Conservation (phyloP, 192 early-diverging fungal genomes). For the Coemansia sp. region DNA sequence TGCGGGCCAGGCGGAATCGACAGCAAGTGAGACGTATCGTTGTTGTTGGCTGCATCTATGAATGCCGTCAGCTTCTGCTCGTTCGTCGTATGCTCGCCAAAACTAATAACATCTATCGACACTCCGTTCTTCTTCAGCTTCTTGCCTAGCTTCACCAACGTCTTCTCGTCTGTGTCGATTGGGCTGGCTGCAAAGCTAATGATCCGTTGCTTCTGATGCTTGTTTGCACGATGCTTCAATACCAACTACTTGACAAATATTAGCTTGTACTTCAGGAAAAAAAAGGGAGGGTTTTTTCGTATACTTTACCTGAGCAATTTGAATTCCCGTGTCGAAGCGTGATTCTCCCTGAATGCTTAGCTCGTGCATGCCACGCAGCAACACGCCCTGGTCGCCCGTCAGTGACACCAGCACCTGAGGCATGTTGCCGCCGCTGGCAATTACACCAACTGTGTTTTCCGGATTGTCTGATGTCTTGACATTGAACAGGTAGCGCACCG, state of each 20-base stretch:
- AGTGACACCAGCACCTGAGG: slow-evolving; percentile 92
- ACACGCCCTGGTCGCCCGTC: slow-evolving; percentile 86
- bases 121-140: slow-evolving; percentile 98
- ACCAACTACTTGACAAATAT: slow-evolving; percentile 57
- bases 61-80: slow-evolving; percentile 89
- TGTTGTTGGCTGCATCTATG: slow-evolving; percentile 83
- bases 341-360: slow-evolving; percentile 69
- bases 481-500: slow-evolving; percentile 86
- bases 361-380: slow-evolving; percentile 81
- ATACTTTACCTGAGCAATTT: slow-evolving; percentile 85
- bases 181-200: slow-evolving; percentile 94
- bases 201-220: slow-evolving; percentile 90
- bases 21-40: slow-evolving; percentile 90
- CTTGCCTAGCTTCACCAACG: slow-evolving; percentile 87
- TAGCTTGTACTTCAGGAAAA: too few species aligned
- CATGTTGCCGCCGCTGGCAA: slow-evolving; percentile 94
- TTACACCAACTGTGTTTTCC: slow-evolving; percentile 92
- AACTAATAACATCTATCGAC: slow-evolving; percentile 91
- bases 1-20: slow-evolving; percentile 92
- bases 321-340: slow-evolving; percentile 81
- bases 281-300: too few species aligned
- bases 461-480: slow-evolving; percentile 90
- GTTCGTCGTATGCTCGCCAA: slow-evolving; percentile 90
- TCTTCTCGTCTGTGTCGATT: slow-evolving; percentile 75
- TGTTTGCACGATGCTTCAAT: slow-evolving; percentile 96